Evolutionary conservation across 1,284 basidiomycete genomes (phyloP).

Genomic region (Fomitiporia mediterranea): DNA sequence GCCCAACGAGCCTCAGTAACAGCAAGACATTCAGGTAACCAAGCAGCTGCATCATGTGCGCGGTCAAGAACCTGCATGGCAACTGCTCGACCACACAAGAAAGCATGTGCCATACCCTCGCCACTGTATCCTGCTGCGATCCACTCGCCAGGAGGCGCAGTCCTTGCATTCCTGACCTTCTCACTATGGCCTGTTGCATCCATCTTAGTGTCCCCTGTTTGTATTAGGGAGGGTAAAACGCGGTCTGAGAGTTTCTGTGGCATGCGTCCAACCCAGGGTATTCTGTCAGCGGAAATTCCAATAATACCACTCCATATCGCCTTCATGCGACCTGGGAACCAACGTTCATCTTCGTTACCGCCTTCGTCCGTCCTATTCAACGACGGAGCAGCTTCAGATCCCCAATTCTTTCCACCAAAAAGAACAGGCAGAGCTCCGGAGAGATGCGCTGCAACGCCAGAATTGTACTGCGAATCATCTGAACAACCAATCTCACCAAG

Average conservation of each 20-base stretch:
- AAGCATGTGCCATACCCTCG: constrained; percentile 66
- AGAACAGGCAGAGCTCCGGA: constrained; percentile 42
- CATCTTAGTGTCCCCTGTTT: constrained; percentile 20
- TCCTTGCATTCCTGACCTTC: background rate
- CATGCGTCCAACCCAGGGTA: constrained; percentile 55
- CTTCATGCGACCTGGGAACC: constrained; percentile 39
- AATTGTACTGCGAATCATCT: constrained; percentile 42
- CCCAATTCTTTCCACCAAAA: constrained; percentile 41
- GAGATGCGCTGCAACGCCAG: constrained; percentile 41
- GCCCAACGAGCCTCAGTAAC: constrained; percentile 48
- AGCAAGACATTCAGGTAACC: constrained; percentile 49
- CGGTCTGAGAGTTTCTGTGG: constrained; percentile 36
- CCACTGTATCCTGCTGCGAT: constrained; percentile 56
- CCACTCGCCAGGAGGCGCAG: constrained; percentile 42
- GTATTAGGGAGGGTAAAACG: constrained; percentile 21
- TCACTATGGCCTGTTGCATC: background rate
- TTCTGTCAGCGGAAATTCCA: constrained; percentile 46
- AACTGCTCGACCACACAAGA: constrained; percentile 53
- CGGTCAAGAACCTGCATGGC: constrained; percentile 50
- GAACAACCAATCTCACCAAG: constrained; percentile 38
- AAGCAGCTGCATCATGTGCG: constrained; percentile 32
- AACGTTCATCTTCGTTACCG: constrained; percentile 18
- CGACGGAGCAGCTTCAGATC: constrained; percentile 25
- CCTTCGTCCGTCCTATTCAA: background rate
- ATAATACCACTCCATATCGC: constrained; percentile 58